Evolutionary conservation across 2,329 filamentous ascomycete species (phyloP).

Genomic region (Fusarium heterosporum): DNA sequence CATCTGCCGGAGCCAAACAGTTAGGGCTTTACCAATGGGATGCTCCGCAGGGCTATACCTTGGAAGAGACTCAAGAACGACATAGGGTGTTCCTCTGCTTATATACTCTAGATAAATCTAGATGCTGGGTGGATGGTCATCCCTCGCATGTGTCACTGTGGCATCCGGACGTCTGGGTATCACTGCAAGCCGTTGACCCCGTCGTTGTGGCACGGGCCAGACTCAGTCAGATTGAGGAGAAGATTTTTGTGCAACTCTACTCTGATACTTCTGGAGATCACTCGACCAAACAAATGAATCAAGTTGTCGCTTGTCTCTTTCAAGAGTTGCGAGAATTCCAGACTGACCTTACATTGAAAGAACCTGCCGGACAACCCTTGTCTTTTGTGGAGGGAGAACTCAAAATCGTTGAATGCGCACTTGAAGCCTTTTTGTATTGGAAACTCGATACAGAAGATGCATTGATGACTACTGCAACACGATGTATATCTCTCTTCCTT

Average conservation of each 20-base stretch:
- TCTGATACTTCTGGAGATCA: neutral
- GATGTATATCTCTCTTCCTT: neutral
- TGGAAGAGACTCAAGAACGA: neutral
- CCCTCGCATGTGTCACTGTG: neutral
- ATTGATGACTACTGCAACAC: neutral
- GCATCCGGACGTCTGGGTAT: neutral
- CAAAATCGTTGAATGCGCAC: neutral
- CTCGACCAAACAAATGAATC: neutral
- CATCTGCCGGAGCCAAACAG: neutral
- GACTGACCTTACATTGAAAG: neutral
- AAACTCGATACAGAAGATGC: neutral
- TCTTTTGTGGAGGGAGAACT: neutral
- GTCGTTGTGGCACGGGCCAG: neutral
- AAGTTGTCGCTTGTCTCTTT: neutral
- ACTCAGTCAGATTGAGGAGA: neutral
- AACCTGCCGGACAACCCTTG: neutral
- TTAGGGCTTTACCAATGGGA: neutral
- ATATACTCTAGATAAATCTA: neutral
- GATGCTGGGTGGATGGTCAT: neutral
- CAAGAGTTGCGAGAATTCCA: neutral
- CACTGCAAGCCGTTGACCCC: neutral
- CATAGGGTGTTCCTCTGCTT: neutral
- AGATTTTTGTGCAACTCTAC: neutral
- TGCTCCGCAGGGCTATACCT: neutral
- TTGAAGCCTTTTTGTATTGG: neutral